Conservation (phyloP, 129 eudicot species). For the Escallonia herrerae region DNA sequence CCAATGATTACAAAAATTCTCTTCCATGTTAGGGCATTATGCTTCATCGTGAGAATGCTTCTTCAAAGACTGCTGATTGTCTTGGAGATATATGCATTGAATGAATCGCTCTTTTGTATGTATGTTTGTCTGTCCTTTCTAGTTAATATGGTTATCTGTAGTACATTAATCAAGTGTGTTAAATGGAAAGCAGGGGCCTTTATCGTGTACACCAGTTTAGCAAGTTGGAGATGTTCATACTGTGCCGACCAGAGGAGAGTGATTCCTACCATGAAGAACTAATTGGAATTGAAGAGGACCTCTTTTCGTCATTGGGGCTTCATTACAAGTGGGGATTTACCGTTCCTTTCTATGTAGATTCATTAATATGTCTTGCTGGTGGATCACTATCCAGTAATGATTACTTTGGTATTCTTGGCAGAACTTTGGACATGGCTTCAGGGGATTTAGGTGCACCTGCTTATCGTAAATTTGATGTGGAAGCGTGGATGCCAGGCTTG, state of each 20-base stretch:
- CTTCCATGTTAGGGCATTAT: no score
- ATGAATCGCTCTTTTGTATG: not conserved
- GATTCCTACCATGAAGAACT: conserved; percentile 72
- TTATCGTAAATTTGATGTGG: conserved; percentile 80
- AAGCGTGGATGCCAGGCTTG: conserved; percentile 99
- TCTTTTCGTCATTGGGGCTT: conserved; percentile 73
- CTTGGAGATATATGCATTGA: no score
- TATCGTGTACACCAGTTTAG: conserved; percentile 98
- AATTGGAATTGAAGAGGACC: conserved; percentile 77
- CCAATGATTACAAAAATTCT: no score
- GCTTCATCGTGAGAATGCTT: no score
- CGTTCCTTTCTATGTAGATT: not conserved
- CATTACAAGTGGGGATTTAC: conserved; percentile 64
- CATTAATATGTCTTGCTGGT: not conserved
- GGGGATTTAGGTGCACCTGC: conserved; percentile 98
- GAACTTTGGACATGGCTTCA: conserved; percentile 92
- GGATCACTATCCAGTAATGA: not conserved
- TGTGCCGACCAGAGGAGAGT: conserved; percentile 90
- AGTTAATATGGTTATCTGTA: not conserved
- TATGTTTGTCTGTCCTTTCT: not conserved
- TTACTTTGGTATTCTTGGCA: conserved; percentile 20
- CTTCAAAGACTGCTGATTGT: no score
- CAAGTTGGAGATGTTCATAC: conserved; percentile 91
- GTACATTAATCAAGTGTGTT: not conserved
- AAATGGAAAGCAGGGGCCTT: conserved; percentile 62